Evolutionary conservation across 192 early-diverging fungal genomes (phyloP), one percentile per base, ranked within the genome.

Genomic region (Physocladia obscura): DNA sequence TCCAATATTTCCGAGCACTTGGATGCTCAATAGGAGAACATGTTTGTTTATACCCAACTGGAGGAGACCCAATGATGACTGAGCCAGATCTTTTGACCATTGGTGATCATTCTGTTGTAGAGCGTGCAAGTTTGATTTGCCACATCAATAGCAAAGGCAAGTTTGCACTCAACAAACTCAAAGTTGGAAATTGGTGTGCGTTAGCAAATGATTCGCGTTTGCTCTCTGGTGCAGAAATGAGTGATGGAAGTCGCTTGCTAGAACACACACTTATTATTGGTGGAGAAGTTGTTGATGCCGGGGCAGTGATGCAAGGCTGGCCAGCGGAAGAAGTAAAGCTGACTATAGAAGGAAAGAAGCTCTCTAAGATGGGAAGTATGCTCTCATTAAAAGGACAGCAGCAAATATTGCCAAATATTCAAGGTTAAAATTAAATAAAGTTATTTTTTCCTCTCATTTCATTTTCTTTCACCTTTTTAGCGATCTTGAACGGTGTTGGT

Each of bases 61-160:
- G 77, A 60, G 80, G 77, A 17, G 69, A 78, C 54, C 80, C 80
- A n/a, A 79, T 79, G 80, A 75, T 82, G 75, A 80, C 80, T 26
- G 80, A 82, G 57, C 73, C 80, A 11, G 80, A 82, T 47, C 61
- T 82, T 13, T 56, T 80, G 35, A 80, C 67, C 24, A 61, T 81
- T 49, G 77, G 76, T 39, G 57, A 80, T 39, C 67, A 74, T 40
- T 70, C 63, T 26, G 62, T 65, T 30, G 62, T 82, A 52, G 80
- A 82, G 65, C 61, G 69, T 49, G 80, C 80, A 8, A 74, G 71
- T 38, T 30, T 82, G 15, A 70, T 82, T 6, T 68, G 67, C 34
- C 80, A 82, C 57, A 49, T 81, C 55, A 81, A 81, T 63, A 74
- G 71, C 37, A 56, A 60, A 36, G 80, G 80, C 30, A 76, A 76